Evolutionary conservation across 2,329 filamentous ascomycete species (phyloP).

Genomic region (Trichoderma sp.): DNA sequence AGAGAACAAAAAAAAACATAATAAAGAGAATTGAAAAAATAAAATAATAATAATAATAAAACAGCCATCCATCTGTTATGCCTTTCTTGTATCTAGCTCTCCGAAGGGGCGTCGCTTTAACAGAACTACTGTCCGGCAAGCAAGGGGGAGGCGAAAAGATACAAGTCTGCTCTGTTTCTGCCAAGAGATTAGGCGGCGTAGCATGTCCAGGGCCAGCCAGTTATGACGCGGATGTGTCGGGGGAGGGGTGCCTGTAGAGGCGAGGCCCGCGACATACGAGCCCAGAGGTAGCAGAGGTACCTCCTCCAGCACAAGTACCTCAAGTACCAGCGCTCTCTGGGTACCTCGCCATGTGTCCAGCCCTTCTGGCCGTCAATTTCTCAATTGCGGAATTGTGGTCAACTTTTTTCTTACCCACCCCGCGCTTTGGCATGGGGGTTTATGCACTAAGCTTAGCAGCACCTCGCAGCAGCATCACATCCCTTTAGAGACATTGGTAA

Average conservation of each 20-base stretch:
- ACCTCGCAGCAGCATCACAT: background rate
- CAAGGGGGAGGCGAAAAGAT: slow-evolving; percentile 19
- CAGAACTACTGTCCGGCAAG: background rate
- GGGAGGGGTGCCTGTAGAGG: background rate
- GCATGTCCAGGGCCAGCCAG: slow-evolving; percentile 1
- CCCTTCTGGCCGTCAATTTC: background rate
- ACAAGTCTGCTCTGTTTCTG: background rate
- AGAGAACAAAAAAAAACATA: background rate
- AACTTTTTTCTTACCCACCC: slow-evolving; percentile 2
- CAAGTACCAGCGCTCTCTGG: slow-evolving; percentile 6
- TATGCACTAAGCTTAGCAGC: background rate
- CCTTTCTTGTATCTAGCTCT: background rate
- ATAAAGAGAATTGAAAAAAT: background rate
- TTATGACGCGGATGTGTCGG: slow-evolving; percentile 21
- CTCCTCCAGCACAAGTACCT: background rate
- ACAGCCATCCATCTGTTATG: background rate
- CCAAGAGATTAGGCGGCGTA: background rate
- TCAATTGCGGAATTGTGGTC: background rate
- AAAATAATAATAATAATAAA: background rate
- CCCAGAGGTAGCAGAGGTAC: slow-evolving; percentile 19
- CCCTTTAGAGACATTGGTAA: background rate
- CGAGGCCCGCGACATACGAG: slow-evolving; percentile 9
- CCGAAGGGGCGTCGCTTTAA: background rate
- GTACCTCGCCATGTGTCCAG: slow-evolving; percentile 23
- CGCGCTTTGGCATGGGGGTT: slow-evolving; percentile 7